These are phyloP conservation scores for Myxozyma lipomycoides DNA, from an alignment of 805 yeast species.

Conservation along the genomic window DNA sequence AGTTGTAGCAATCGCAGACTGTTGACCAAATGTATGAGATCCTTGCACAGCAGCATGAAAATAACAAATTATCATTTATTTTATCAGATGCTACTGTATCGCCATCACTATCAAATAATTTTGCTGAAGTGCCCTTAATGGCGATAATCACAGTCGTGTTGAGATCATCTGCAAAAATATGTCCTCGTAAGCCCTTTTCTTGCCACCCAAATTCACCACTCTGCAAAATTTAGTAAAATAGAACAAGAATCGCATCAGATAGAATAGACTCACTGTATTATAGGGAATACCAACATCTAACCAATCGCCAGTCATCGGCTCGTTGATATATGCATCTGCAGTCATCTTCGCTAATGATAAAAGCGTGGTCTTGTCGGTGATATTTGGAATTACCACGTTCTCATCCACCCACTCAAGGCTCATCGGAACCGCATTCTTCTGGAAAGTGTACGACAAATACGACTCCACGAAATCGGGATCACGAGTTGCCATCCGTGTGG, in stretches of 20 bases:
- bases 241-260: neutral
- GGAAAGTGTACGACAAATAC: constrained; percentile 54
- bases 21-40: constrained; percentile 91
- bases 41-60: constrained; percentile 95
- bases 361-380: constrained; percentile 69
- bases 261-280: constrained; percentile 15
- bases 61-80: constrained; percentile 79
- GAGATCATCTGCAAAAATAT: constrained; percentile 65
- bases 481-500: constrained; percentile 43
- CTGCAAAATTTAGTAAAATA: constrained; percentile 27
- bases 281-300: constrained; percentile 50
- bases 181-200: constrained; percentile 82
- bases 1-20: constrained; percentile 88
- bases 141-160: constrained; percentile 66
- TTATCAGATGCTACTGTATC: constrained; percentile 83
- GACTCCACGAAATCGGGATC: constrained; percentile 63
- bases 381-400: constrained; percentile 56
- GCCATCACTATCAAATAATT: constrained; percentile 45
- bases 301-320: constrained; percentile 85
- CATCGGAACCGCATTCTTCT: constrained; percentile 3
- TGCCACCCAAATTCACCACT: constrained; percentile 83
- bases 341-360: constrained; percentile 78
- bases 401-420: constrained; percentile 24
- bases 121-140: constrained; percentile 87
- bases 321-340: constrained; percentile 82